Conservation (phyloP, 768 basidiomycete species). For the Mycena crocata region DNA sequence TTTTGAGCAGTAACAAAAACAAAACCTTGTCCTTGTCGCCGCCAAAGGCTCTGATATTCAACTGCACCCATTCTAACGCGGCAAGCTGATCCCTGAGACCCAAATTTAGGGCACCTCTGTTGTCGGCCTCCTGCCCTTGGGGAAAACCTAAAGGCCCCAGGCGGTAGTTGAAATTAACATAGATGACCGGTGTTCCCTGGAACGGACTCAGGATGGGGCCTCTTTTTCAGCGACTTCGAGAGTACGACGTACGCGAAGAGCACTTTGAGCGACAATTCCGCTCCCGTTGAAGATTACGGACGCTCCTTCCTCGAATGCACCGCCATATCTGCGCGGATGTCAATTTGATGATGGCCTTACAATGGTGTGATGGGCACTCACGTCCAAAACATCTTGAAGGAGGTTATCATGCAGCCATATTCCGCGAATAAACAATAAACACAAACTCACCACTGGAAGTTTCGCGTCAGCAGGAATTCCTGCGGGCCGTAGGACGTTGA, state of each 20-base stretch:
- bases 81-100: conserved; percentile 53
- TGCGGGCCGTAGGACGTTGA: conserved; percentile 68
- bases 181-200: conserved; percentile 55
- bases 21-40: conserved; percentile 62
- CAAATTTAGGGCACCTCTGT: conserved; percentile 49
- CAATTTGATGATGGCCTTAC: not conserved
- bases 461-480: conserved; percentile 42
- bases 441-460: conserved; percentile 43
- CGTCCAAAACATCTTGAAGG: conserved; percentile 31
- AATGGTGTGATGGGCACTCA: not conserved
- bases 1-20: too few relatives aligned
- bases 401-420: not conserved
- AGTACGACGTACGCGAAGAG: conserved; percentile 34
- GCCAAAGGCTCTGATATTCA: conserved; percentile 66
- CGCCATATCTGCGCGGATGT: conserved; percentile 28
- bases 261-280: conserved; percentile 41
- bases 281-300: conserved; percentile 40
- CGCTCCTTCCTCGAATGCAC: conserved; percentile 37
- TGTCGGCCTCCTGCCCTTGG: conserved; percentile 50
- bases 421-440: too few relatives aligned
- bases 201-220: not conserved
- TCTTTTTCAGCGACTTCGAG: not conserved
- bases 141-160: conserved; percentile 60
- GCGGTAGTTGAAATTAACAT: conserved; percentile 63
- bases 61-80: conserved; percentile 62